Base-by-base conservation (phyloP, 306 rosid species). In the Nissolia schottii region DNA sequence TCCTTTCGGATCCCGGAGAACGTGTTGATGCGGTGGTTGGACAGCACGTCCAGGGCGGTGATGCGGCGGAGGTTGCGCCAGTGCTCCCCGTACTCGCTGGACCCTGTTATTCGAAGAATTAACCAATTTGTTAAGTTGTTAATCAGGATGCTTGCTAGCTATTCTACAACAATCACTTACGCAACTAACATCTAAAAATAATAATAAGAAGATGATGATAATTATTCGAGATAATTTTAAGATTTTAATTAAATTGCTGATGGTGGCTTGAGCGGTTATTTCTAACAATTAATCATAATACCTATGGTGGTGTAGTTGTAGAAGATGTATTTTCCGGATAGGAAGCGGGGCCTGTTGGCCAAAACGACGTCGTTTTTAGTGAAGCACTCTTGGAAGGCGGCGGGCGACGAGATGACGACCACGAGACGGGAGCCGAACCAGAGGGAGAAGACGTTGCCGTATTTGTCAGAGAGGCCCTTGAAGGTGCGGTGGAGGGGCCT, bases 1-100 rank as follows among this genome's bases (percentile, higher is more conserved):
- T 85, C 85, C 4, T n/a, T 71, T 1, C 90, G 77, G 7, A 77
- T 60, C 0, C 19, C 70, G 0, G 48, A 14, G 53, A 83, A 80
- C 60, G 28, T n/a, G 83, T 60, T 75, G 57, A 79, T 25, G 37
- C 83, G 80, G 19, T 67, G 79, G 25, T 74, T 15, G 1, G 94
- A 89, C 16, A 82, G 86, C 25, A 89, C 84, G 9, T 89, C 88
- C 0, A 76, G 51, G n/a, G 87, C 0, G 3, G 80, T 77, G 6
- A 89, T 79, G 8, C 90, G 87, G 45, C 92, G 96, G 4, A 89
- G 83, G 77, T 83, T 89, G 13, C 90, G 89, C 96, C 92, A 89
- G 50, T 86, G 92, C 13, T 87, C 90, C 0, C 92, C 88, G 32
- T 85, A 78, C 1, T 87, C 50, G 2, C 85, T 3, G 11, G 31